Conservation (phyloP, 2,329 filamentous ascomycete genomes). For the Aspergillus neotritici region DNA sequence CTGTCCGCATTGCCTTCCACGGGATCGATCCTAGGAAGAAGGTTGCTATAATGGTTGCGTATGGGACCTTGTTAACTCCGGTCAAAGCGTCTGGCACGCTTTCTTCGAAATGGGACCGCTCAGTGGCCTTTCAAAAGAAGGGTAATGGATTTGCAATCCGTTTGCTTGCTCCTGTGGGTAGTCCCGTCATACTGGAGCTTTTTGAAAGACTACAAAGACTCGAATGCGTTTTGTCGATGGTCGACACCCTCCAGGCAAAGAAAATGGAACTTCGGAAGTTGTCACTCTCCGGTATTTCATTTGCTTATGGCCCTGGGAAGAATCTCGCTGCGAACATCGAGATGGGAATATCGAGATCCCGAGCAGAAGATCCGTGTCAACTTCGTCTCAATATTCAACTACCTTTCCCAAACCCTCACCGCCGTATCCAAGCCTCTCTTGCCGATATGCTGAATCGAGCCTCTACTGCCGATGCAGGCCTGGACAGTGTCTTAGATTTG, state of each 20-base stretch:
- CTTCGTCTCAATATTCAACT: slow-evolving; percentile 31
- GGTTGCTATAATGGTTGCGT: slow-evolving; percentile 31
- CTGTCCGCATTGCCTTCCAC: slow-evolving; percentile 34
- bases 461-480: slow-evolving; percentile 20
- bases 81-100: slow-evolving; percentile 24
- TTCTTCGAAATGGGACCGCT: slow-evolving; percentile 24
- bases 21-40: slow-evolving; percentile 32
- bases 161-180: slow-evolving; percentile 32
- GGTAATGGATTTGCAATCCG: slow-evolving; percentile 35
- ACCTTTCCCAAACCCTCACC: slow-evolving; percentile 33
- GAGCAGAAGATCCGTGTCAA: slow-evolving; percentile 22
- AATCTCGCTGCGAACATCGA: slow-evolving; percentile 28
- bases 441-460: slow-evolving; percentile 31
- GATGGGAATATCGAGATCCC: slow-evolving; percentile 24
- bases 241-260: slow-evolving; percentile 31
- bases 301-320: slow-evolving; percentile 28
- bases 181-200: slow-evolving; percentile 30
- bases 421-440: slow-evolving; percentile 37
- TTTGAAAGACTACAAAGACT: slow-evolving; percentile 35
- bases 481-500: slow-evolving; percentile 27
- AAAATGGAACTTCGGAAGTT: slow-evolving; percentile 28
- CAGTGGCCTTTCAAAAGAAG: slow-evolving; percentile 29
- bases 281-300: slow-evolving; percentile 32
- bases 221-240: slow-evolving; percentile 32
- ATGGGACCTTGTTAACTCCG: slow-evolving; percentile 27